Conservation (phyloP, 345 rosid species). For the Stellera chamaejasme region DNA sequence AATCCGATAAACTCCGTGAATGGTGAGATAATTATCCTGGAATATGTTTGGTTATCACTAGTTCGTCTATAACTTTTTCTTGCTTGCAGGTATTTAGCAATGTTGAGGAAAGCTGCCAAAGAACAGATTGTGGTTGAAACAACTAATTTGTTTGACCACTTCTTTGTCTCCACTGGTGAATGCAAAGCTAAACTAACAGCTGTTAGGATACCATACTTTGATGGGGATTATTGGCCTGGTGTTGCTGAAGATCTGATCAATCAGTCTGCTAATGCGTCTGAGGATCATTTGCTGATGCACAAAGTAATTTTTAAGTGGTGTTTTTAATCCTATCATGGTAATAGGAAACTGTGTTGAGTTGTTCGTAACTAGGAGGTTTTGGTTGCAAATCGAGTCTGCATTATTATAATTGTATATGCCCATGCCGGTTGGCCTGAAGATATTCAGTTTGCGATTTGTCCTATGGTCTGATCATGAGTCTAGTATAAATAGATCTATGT, state of each 20-base stretch:
- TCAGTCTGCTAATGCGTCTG: slow-evolving; percentile 84
- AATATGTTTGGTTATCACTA: neutral
- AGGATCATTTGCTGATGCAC: slow-evolving; percentile 90
- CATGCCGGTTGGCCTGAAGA: neutral
- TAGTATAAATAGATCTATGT: too few species aligned
- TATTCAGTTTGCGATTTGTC: neutral
- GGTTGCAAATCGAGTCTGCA: neutral
- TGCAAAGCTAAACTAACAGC: slow-evolving; percentile 93
- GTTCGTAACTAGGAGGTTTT: neutral
- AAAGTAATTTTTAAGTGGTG: slow-evolving; percentile 42
- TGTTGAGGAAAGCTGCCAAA: slow-evolving; percentile 81
- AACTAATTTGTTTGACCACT: slow-evolving; percentile 83
- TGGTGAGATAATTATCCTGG: slow-evolving; percentile 56
- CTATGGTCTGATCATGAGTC: too few species aligned
- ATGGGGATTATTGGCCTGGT: slow-evolving; percentile 99
- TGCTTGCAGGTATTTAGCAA: slow-evolving; percentile 70
- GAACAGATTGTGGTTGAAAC: slow-evolving; percentile 81
- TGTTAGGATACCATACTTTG: slow-evolving; percentile 96
- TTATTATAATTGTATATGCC: neutral
- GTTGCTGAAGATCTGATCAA: slow-evolving; percentile 93
- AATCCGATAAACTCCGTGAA: slow-evolving; percentile 94
- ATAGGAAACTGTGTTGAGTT: too few species aligned
- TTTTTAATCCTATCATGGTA: neutral
- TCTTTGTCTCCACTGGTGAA: slow-evolving; percentile 79
- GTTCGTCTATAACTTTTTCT: slow-evolving; percentile 11